Percentiles rank a stretch among this genome's conserved stretches.
These are phyloP conservation scores for Malus asiatica DNA, from an alignment of 306 rosid genomes.

Conservation along the genomic window DNA sequence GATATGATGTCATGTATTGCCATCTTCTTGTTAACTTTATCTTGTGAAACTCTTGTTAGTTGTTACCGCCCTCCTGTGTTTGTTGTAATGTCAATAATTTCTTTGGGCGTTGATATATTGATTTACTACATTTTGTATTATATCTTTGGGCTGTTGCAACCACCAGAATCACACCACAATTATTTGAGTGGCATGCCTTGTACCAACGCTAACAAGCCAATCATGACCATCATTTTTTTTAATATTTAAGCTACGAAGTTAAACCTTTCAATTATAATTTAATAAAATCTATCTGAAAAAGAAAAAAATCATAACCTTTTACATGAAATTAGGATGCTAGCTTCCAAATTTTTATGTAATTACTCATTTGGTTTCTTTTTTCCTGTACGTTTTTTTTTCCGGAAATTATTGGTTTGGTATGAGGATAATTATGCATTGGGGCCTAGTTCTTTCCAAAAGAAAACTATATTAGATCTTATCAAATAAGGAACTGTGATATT, in stretches of 20 bases:
- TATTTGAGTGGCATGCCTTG: slow-evolving; percentile 1
- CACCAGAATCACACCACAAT: slow-evolving; percentile 4
- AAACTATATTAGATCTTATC: not conserved
- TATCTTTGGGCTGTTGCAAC: slow-evolving; percentile 1
- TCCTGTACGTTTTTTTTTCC: not conserved
- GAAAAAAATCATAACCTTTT: not conserved
- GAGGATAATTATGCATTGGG: not conserved
- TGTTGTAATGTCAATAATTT: not conserved
- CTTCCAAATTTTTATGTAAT: no score
- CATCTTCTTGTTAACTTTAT: slow-evolving; percentile 1
- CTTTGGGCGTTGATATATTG: not conserved
- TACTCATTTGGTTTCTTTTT: no score
- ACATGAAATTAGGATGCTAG: not conserved
- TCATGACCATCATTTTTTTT: not conserved
- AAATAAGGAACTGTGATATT: not conserved
- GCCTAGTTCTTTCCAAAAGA: not conserved
- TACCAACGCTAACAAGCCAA: not conserved
- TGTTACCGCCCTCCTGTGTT: not conserved
- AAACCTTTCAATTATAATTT: no score
- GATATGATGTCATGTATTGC: not conserved
- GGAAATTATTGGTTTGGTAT: not conserved
- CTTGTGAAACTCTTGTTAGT: not conserved
- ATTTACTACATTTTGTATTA: not conserved
- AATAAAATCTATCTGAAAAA: no score
- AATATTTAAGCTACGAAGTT: no score